phyloP scores from a whole-genome alignment of 805 yeast species.

The Diddensiella santjacobensis region DNA sequence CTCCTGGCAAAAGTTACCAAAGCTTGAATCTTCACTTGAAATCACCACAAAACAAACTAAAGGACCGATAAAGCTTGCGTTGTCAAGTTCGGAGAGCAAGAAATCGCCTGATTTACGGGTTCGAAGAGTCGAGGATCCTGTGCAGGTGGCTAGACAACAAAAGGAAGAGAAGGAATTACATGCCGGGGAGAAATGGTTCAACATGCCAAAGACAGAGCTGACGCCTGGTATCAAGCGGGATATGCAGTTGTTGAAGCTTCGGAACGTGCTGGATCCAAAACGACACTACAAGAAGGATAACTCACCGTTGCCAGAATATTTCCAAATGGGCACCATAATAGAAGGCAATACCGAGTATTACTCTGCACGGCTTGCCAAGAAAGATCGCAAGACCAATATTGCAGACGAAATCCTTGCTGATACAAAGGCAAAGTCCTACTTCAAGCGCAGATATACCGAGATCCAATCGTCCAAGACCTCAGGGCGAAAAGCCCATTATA shows the following conservation, averaged over 20 bases:
- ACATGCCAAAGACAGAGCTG: conserved; percentile 69
- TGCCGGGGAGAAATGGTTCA: conserved; percentile 72
- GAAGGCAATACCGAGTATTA: conserved; percentile 79
- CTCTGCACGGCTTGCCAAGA: conserved; percentile 60
- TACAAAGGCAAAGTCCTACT: conserved; percentile 63
- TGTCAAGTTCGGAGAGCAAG: background rate
- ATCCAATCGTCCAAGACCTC: conserved; percentile 61
- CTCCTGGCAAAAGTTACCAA: conserved; percentile 18
- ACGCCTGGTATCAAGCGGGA: conserved; percentile 74
- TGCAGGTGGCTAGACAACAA: conserved; percentile 27
- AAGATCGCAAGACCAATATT: conserved; percentile 71
- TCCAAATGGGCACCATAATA: conserved; percentile 84
- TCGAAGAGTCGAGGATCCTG: conserved; percentile 32
- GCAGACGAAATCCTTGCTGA: conserved; percentile 82
- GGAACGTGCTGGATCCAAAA: conserved; percentile 92
- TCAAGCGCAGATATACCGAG: conserved; percentile 78
- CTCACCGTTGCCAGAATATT: conserved; percentile 63
- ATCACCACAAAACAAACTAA: background rate
- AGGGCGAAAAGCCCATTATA: conserved; percentile 67
- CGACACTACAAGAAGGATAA: conserved; percentile 90
- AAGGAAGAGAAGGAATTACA: conserved; percentile 29
- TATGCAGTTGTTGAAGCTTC: conserved; percentile 69
- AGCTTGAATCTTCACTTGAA: conserved; percentile 13
- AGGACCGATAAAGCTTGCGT: conserved; percentile 11
- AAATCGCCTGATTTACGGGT: conserved; percentile 12